Evolutionary conservation across 495 filamentous ascomycete species (phyloP).

Genomic region (Immersiella caudata): DNA sequence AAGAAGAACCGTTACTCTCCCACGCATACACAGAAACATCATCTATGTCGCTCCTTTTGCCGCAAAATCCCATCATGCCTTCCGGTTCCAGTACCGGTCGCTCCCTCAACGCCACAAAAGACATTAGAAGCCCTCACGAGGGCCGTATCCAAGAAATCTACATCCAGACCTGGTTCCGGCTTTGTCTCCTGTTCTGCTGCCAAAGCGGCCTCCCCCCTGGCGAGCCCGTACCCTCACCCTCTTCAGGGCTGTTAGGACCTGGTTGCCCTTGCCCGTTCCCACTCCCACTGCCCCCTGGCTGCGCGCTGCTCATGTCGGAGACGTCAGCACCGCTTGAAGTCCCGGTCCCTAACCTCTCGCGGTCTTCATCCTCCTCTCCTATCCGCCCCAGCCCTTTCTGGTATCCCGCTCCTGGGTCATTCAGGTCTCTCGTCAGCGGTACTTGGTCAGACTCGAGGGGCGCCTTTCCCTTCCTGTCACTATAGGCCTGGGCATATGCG

Average conservation of each 20-base stretch:
- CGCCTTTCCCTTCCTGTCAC: constrained; percentile 12
- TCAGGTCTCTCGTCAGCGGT: constrained; percentile 36
- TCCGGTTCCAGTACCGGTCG: not conserved
- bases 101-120: constrained; percentile 7
- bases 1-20: not conserved
- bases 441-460: constrained; percentile 32
- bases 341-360: constrained; percentile 19
- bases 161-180: constrained; percentile 52
- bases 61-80: not conserved
- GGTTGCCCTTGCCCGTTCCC: constrained; percentile 23
- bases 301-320: not conserved
- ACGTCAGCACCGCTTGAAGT: not conserved
- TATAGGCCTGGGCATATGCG: constrained; percentile 2
- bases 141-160: constrained; percentile 25
- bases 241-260: constrained; percentile 25
- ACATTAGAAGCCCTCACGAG: not conserved
- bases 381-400: constrained; percentile 45
- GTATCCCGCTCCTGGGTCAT: constrained; percentile 43
- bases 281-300: constrained; percentile 4
- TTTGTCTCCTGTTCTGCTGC: constrained; percentile 54
- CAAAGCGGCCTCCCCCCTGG: constrained; percentile 40
- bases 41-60: not conserved
- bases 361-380: constrained; percentile 43
- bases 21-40: constrained; percentile 1
- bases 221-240: constrained; percentile 20